Evolutionary conservation across 2,329 filamentous ascomycete genomes (phyloP).

Genomic region (Emergomyces pasteurianus): DNA sequence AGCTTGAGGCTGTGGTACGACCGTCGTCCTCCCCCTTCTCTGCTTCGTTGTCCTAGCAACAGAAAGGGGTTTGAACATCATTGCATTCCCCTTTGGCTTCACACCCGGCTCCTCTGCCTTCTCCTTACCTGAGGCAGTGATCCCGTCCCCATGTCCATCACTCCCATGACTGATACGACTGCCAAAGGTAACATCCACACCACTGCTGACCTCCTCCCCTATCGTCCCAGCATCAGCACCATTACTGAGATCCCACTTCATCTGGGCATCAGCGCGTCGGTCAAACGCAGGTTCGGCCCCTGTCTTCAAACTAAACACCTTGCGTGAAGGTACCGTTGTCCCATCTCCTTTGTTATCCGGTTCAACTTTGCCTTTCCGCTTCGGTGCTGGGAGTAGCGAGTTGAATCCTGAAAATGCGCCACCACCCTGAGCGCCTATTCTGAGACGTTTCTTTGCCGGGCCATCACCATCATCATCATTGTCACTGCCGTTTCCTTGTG

Average conservation of each 20-base stretch:
- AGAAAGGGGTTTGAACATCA: conserved; percentile 82
- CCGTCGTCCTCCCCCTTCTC: conserved; percentile 42
- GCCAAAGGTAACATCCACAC: conserved; percentile 4
- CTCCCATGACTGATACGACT: conserved; percentile 1
- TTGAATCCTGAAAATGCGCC: conserved; percentile 71
- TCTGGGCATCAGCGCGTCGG: conserved; percentile 42
- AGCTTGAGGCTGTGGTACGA: conserved; percentile 16
- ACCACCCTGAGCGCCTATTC: conserved; percentile 47
- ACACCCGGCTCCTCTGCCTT: conserved; percentile 21
- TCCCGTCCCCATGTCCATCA: neutral
- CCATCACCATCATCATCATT: conserved; percentile 38
- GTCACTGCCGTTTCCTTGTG: conserved; percentile 26
- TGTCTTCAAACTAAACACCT: conserved; percentile 65
- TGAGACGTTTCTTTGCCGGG: conserved; percentile 60
- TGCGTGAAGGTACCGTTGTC: conserved; percentile 33
- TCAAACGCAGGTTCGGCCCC: conserved; percentile 72
- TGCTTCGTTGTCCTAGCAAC: conserved; percentile 68
- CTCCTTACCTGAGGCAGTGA: conserved; percentile 15
- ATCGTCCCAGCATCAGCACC: conserved; percentile 25
- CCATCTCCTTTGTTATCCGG: conserved; percentile 17
- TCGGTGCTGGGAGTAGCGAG: conserved; percentile 74
- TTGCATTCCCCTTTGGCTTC: conserved; percentile 58
- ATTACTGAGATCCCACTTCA: conserved; percentile 19
- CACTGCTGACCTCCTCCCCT: conserved; percentile 16
- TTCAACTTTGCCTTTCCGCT: conserved; percentile 33